Conservation (phyloP, 192 early-diverging fungal genomes). For the Thamnidium elegans region DNA sequence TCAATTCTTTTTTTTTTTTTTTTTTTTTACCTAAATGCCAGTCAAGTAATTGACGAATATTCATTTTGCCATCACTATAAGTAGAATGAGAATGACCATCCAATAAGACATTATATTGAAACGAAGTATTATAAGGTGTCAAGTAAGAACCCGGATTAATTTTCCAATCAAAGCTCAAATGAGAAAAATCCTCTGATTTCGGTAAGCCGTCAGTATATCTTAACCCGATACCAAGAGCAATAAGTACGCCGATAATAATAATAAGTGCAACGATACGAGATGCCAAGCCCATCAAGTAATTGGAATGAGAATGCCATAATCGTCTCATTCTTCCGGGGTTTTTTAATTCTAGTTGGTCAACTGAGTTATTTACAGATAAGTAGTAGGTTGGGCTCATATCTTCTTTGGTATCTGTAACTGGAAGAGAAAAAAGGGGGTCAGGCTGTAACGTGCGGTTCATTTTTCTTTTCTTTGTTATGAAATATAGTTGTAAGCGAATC, state of each 20-base stretch:
- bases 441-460: too few species aligned
- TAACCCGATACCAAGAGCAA: slow-evolving; percentile 24
- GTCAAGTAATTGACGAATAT: slow-evolving; percentile 53
- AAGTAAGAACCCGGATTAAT: slow-evolving; percentile 49
- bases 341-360: neutral
- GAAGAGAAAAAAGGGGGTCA: neutral
- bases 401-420: neutral
- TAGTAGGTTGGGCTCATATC: neutral
- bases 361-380: neutral
- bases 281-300: slow-evolving; percentile 5
- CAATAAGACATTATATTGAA: slow-evolving; percentile 55
- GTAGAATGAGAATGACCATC: slow-evolving; percentile 67
- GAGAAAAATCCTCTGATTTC: slow-evolving; percentile 30
- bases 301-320: neutral
- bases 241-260: slow-evolving; percentile 26
- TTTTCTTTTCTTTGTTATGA: too few species aligned
- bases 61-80: slow-evolving; percentile 59
- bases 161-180: slow-evolving; percentile 46
- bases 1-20: too few species aligned
- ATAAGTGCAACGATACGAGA: slow-evolving; percentile 14
- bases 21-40: slow-evolving; percentile 52
- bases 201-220: slow-evolving; percentile 31
- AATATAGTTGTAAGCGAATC: too few species aligned
- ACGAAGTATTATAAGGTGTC: slow-evolving; percentile 35
- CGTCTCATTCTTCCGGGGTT: neutral